Conservation (phyloP, 2,329 filamentous ascomycete genomes). For the Eutypella sp. region DNA sequence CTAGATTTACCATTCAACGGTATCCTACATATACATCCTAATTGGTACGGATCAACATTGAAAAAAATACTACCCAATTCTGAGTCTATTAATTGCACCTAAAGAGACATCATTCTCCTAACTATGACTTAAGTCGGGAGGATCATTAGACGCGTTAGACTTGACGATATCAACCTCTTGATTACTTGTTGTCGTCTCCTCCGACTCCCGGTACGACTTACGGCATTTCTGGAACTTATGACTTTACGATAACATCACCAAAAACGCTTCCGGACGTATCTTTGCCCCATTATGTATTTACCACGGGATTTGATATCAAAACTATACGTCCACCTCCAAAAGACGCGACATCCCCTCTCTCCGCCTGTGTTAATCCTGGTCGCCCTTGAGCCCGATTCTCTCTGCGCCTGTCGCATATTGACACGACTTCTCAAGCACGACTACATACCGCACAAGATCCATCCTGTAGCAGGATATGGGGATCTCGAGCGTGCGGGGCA, state of each 20-base stretch:
- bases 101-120: background rate
- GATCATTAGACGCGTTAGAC: constrained; percentile 1
- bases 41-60: background rate
- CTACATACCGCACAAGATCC: constrained; percentile 96
- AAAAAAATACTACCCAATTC: constrained; percentile 4
- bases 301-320: constrained; percentile 84
- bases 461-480: constrained; percentile 87
- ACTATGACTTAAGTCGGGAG: background rate
- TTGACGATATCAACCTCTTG: background rate
- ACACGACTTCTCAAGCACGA: constrained; percentile 93
- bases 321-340: constrained; percentile 84
- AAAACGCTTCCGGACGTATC: constrained; percentile 29
- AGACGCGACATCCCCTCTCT: constrained; percentile 81
- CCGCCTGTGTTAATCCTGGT: constrained; percentile 88
- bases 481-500: constrained; percentile 77
- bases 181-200: background rate
- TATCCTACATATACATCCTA: background rate
- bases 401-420: constrained; percentile 92
- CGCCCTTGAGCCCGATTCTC: constrained; percentile 88
- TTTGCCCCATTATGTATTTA: constrained; percentile 83
- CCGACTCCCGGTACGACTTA: background rate
- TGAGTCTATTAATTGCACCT: background rate
- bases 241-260: constrained; percentile 23
- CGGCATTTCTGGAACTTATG: constrained; percentile 22
- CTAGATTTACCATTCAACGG: too few relatives aligned